phyloP scores from a whole-genome alignment of 2,329 filamentous ascomycete species.

The Beauveria brongniartii region DNA sequence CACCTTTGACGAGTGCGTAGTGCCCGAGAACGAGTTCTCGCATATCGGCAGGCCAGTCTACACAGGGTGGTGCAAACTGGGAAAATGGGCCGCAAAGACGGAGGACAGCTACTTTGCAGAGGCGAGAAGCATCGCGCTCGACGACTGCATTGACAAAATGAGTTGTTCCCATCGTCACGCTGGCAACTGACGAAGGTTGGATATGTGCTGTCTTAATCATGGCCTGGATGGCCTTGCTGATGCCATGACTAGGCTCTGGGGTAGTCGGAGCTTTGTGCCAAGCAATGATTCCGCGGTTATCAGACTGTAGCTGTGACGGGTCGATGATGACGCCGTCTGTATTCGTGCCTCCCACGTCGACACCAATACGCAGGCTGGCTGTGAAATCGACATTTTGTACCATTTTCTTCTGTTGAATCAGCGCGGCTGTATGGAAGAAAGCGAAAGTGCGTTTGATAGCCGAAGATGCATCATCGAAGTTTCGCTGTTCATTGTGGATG shows the following conservation, averaged over 20 bases:
- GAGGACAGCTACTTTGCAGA: conserved; percentile 45
- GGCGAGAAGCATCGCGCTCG: conserved; percentile 39
- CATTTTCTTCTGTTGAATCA: not conserved
- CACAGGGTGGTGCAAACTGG: conserved; percentile 40
- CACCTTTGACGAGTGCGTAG: conserved; percentile 38
- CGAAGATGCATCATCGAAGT: not conserved
- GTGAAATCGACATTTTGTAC: not conserved
- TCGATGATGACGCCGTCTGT: conserved; percentile 46
- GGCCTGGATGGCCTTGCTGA: conserved; percentile 34
- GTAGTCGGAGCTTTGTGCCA: conserved; percentile 44
- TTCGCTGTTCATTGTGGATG: not conserved
- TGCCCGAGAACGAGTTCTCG: conserved; percentile 38
- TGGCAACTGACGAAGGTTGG: conserved; percentile 31
- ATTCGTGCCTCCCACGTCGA: conserved; percentile 44
- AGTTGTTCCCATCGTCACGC: conserved; percentile 46
- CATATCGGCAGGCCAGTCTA: conserved; percentile 46
- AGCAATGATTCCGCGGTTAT: conserved; percentile 36
- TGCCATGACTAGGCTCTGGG: conserved; percentile 37
- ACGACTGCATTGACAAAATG: conserved; percentile 54
- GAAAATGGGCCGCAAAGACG: conserved; percentile 47
- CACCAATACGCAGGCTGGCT: conserved; percentile 31
- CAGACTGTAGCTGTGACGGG: conserved; percentile 25
- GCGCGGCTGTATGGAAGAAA: not conserved
- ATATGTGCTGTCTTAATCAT: conserved; percentile 32
- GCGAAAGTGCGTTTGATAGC: not conserved